These are phyloP conservation scores for Naganishia vishniacii DNA, from an alignment of 768 basidiomycete species.

Conservation along the genomic window DNA sequence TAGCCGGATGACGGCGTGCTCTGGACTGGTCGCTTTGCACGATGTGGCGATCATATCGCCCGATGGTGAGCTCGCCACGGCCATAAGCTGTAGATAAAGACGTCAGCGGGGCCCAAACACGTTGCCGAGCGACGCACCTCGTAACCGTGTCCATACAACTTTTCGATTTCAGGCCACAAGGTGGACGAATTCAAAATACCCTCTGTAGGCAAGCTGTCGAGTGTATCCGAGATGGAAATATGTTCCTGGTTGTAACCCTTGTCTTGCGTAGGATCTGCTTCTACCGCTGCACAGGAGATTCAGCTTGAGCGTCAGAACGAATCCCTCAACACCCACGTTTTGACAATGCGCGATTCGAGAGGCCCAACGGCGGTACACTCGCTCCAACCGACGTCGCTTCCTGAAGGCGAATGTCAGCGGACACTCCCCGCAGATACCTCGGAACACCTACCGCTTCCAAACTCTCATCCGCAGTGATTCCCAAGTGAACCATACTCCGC, in stretches of 20 bases:
- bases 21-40: constrained; percentile 77
- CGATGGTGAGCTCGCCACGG: constrained; percentile 68
- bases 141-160: constrained; percentile 95
- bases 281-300: constrained; percentile 24
- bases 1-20: constrained; percentile 83
- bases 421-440: not conserved
- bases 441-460: constrained; percentile 54
- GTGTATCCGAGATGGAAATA: constrained; percentile 43
- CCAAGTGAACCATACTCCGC: constrained; percentile 55
- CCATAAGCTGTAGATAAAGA: constrained; percentile 60
- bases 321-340: constrained; percentile 54
- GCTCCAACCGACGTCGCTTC: constrained; percentile 67
- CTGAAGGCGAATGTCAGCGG: constrained; percentile 46
- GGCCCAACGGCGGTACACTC: constrained; percentile 82
- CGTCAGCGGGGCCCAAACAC: not conserved
- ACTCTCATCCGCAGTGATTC: constrained; percentile 51
- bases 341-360: constrained; percentile 86
- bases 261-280: constrained; percentile 28
- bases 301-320: constrained; percentile 13
- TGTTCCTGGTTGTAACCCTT: constrained; percentile 40
- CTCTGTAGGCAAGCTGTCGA: constrained; percentile 62
- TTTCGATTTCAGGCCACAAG: constrained; percentile 94
- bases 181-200: constrained; percentile 81
- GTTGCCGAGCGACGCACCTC: constrained; percentile 57
- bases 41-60: constrained; percentile 73